Evolutionary conservation across 768 basidiomycete genomes (phyloP), one percentile per base, ranked within the genome.

Genomic region (Lentinula detonsa): DNA sequence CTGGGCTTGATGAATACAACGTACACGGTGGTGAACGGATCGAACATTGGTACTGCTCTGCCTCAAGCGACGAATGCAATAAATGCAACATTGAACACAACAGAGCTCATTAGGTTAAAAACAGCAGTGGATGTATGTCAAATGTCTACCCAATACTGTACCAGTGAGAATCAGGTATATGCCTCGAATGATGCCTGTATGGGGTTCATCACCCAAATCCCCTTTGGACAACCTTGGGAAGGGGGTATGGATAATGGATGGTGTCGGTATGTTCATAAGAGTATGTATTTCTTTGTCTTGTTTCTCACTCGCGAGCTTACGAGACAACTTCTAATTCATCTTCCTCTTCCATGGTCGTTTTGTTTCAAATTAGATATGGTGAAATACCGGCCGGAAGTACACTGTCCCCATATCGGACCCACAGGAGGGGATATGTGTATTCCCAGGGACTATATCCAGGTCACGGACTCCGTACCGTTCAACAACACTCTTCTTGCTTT

Each of bases 391-490:
- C 62, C 62, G 5, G 62, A 60, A 16, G 58, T 62, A 7, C 58
- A 62, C 51, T 62, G 62, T 34, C 39, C 62, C 28, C 62, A 62
- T 23, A 59, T 62, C 40, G 62, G 62, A 4, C 62, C 62, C 9
- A 39, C 57, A 5, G 51, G 62, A 23, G 62, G 62, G 7, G 62
- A 60, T 16, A 62, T 62, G 62, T 62, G 62, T 35, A 48, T 57
- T 53, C 5, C 34, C 21, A 34, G 59, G 13, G 39, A 60, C 33
- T 60, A 60, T 21, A 37, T 37, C 11, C 35, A 60, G n/a, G n/a
- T 60, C 10, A 53, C 51, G 9, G 34, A 51, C 10, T 15, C 13
- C 21, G 21, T 52, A 13, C 59, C 59, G 5, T 60, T 51, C 51
- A 51, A 50, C 11, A 21, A 39, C 21, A 51, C 59, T 39, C 59